These are phyloP conservation scores for Fragilariopsis cylindrus DNA, from an alignment of 108 stramenopile genomes.

Conservation along the genomic window DNA sequence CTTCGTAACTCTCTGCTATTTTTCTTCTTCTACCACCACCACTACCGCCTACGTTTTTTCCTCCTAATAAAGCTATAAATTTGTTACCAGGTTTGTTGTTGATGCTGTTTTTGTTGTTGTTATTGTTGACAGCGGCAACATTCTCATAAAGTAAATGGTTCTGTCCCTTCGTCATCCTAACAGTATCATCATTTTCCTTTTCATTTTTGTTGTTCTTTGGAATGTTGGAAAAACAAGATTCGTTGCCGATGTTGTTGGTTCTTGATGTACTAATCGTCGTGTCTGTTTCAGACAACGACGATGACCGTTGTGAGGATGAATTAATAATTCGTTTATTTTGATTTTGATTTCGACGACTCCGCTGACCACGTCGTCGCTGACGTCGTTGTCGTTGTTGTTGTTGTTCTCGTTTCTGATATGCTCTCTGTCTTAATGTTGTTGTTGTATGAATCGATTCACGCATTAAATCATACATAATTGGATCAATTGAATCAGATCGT, in stretches of 20 bases:
- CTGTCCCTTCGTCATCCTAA: neutral
- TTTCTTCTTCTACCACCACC: neutral
- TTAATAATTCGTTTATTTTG: neutral
- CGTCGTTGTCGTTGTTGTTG: neutral
- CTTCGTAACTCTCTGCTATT: constrained; percentile 6
- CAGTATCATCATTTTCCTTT: neutral
- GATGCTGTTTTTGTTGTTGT: neutral
- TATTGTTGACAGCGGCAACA: neutral
- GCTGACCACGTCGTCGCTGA: no score
- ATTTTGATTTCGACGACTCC: neutral
- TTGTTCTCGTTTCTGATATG: neutral
- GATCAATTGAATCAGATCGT: constrained; percentile 36
- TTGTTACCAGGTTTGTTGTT: no score
- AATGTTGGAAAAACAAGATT: neutral
- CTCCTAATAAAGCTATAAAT: no score
- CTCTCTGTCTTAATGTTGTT: neutral
- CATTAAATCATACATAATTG: constrained; percentile 43
- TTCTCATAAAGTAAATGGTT: constrained; percentile 6
- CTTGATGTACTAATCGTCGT: neutral
- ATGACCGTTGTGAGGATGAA: neutral
- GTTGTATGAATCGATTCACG: constrained; percentile 36
- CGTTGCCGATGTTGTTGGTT: neutral
- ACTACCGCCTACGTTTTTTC: neutral
- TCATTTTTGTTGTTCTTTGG: neutral
- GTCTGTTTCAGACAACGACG: neutral